Evolutionary conservation across 169 alveolate species (phyloP).

Genomic region (Plasmodium berghei): DNA sequence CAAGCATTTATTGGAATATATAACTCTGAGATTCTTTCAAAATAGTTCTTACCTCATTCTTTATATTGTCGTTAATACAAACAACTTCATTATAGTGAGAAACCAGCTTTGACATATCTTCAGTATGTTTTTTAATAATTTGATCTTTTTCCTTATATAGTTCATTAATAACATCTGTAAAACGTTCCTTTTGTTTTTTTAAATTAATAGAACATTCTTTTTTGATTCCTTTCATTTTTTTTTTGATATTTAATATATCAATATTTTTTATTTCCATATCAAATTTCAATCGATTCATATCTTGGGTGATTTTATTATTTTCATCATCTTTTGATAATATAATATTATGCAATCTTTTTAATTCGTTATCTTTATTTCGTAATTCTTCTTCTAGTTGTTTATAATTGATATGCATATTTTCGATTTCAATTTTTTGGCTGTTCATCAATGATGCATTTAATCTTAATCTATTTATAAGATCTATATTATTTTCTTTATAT

Average conservation of each 20-base stretch:
- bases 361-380: conserved; percentile 65
- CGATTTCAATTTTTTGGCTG: conserved; percentile 67
- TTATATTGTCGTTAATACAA: conserved; percentile 18
- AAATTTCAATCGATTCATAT: conserved; percentile 47
- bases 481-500: conserved; percentile 64
- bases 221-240: conserved; percentile 41
- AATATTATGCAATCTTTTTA: conserved; percentile 47
- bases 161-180: conserved; percentile 41
- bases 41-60: conserved; percentile 32
- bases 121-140: conserved; percentile 46
- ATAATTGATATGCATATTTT: conserved; percentile 75
- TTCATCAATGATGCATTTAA: conserved; percentile 61
- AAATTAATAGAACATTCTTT: conserved; percentile 55
- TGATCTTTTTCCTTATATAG: conserved; percentile 63
- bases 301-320: conserved; percentile 48
- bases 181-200: conserved; percentile 52
- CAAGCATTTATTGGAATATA: too few species aligned
- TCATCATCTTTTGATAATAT: conserved; percentile 64
- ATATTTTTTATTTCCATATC: conserved; percentile 64
- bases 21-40: too few species aligned
- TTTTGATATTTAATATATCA: conserved; percentile 31
- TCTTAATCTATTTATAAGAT: conserved; percentile 41
- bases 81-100: conserved; percentile 41
- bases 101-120: conserved; percentile 20
- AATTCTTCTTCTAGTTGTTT: conserved; percentile 73